These are phyloP conservation scores for Rhodotorula sp. DNA, from an alignment of 1,284 basidiomycete species.

Conservation along the genomic window DNA sequence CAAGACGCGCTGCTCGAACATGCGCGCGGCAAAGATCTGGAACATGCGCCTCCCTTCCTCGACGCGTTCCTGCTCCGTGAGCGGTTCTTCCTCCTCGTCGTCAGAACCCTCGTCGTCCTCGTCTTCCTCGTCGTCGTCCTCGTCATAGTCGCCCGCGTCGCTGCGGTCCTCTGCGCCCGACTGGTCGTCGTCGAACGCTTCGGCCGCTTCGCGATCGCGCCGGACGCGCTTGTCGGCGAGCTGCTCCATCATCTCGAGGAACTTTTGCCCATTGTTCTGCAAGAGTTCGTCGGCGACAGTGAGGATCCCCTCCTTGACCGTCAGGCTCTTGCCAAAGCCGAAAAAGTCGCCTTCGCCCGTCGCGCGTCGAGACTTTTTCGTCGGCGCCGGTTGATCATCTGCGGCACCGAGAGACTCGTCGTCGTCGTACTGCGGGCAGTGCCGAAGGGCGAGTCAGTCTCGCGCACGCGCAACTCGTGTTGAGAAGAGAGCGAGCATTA, in stretches of 20 bases:
- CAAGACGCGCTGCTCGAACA: slow-evolving; percentile 97
- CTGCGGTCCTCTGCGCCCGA: slow-evolving; percentile 56
- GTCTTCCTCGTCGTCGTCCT: slow-evolving; percentile 45
- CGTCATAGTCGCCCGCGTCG: slow-evolving; percentile 44
- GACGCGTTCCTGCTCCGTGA: slow-evolving; percentile 75
- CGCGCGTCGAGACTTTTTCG: slow-evolving; percentile 43
- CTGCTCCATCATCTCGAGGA: slow-evolving; percentile 99
- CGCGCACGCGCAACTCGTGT: neutral
- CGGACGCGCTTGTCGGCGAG: slow-evolving; percentile 90
- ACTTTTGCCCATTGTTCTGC: slow-evolving; percentile 97
- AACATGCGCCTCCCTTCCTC: slow-evolving; percentile 99
- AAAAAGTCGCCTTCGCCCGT: slow-evolving; percentile 63
- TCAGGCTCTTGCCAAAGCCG: slow-evolving; percentile 71
- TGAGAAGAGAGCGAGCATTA: neutral
- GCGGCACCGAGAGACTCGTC: slow-evolving; percentile 52
- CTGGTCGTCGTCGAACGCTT: slow-evolving; percentile 62
- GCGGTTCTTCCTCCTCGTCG: slow-evolving; percentile 42
- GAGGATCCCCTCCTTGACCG: slow-evolving; percentile 85
- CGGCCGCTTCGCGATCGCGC: slow-evolving; percentile 84
- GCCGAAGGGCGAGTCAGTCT: neutral
- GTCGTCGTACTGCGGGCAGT: slow-evolving; percentile 57
- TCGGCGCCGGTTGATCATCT: slow-evolving; percentile 56
- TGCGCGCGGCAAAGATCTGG: slow-evolving; percentile 98
- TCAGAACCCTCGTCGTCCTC: slow-evolving; percentile 52
- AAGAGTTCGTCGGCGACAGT: slow-evolving; percentile 98